These are phyloP conservation scores for Osmanthus fragrans DNA, from an alignment of 257 asterid genomes.

Conservation along the genomic window DNA sequence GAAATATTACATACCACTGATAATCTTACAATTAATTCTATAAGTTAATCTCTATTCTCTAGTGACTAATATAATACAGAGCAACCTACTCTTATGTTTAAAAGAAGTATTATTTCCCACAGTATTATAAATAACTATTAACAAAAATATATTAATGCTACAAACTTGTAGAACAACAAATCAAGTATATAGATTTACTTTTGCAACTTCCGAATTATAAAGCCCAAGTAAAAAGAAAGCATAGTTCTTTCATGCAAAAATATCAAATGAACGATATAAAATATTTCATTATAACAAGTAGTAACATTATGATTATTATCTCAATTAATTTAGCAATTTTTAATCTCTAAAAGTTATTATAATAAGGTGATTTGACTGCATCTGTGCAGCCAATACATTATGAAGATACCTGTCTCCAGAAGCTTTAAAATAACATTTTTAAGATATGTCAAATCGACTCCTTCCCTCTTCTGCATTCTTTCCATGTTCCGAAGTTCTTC, in stretches of 20 bases:
- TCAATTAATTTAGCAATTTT: neutral
- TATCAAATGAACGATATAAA: neutral
- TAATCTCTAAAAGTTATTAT: neutral
- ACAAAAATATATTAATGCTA: neutral
- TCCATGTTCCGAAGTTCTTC: constrained; percentile 96
- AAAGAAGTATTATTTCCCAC: neutral
- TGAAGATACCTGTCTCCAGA: constrained; percentile 76
- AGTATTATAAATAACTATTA: neutral
- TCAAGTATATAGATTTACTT: neutral
- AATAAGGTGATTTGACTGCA: neutral
- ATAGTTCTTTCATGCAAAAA: neutral
- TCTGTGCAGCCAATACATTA: neutral
- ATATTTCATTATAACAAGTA: neutral
- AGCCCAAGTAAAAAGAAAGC: neutral
- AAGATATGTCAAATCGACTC: constrained; percentile 96
- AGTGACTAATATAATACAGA: neutral
- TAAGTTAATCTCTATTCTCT: neutral
- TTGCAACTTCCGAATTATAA: neutral
- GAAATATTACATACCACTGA: neutral
- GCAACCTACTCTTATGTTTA: neutral
- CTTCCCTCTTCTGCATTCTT: constrained; percentile 91
- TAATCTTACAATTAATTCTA: neutral
- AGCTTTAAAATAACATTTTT: constrained; percentile 91
- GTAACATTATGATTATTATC: neutral
- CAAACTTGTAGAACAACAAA: neutral